Percentiles rank a stretch among this genome's conserved stretches.
phyloP scores from a whole-genome alignment of 805 yeast species.

The Kodamaea kaohsiungensis region DNA sequence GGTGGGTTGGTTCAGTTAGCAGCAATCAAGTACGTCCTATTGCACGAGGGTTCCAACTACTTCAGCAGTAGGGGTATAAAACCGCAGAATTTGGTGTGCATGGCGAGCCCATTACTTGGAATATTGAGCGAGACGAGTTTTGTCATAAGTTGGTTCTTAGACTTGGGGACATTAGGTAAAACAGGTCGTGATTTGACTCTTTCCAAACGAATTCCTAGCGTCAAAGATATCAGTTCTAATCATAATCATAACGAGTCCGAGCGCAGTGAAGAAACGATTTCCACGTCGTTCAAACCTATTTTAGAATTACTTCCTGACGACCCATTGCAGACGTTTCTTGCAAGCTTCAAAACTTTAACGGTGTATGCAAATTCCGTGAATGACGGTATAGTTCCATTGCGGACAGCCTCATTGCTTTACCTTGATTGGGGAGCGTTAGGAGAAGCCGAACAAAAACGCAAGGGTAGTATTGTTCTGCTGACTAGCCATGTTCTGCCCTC shows the following conservation, averaged over 20 bases:
- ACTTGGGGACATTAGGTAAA: conserved; percentile 45
- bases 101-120: conserved; percentile 47
- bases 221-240: conserved; percentile 18
- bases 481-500: background rate
- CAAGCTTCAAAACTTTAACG: conserved; percentile 33
- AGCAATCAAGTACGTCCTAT: conserved; percentile 39
- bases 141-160: conserved; percentile 41
- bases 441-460: conserved; percentile 26
- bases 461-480: conserved; percentile 4
- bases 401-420: conserved; percentile 44
- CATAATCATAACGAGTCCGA: conserved; percentile 9
- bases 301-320: conserved; percentile 43
- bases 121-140: conserved; percentile 43
- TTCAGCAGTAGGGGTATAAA: conserved; percentile 27
- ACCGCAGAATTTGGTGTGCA: conserved; percentile 36
- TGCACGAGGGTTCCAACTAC: conserved; percentile 30
- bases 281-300: conserved; percentile 30
- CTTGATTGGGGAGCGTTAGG: conserved; percentile 46
- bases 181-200: conserved; percentile 48
- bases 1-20: conserved; percentile 46
- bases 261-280: conserved; percentile 1
- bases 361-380: conserved; percentile 46
- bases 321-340: conserved; percentile 34
- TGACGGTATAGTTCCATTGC: conserved; percentile 47
- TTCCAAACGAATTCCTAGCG: conserved; percentile 31